Conservation (phyloP, 345 rosid species). For the Chamaenerion angustifolium region DNA sequence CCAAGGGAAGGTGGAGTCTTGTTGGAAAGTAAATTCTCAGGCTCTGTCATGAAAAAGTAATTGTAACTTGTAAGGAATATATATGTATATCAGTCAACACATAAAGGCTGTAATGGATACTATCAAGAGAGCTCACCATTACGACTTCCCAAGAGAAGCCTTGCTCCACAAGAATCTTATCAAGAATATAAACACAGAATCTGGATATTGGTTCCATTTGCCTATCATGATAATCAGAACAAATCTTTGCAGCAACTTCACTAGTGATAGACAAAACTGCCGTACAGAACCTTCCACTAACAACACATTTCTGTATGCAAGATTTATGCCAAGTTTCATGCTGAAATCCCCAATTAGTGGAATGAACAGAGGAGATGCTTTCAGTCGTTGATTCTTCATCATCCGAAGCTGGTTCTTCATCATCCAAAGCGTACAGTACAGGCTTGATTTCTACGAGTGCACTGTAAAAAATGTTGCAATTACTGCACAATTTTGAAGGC, state of each 20-base stretch:
- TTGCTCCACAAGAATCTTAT: slow-evolving; percentile 40
- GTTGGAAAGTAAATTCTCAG: slow-evolving; percentile 51
- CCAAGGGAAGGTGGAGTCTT: slow-evolving; percentile 24
- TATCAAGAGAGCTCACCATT: slow-evolving; percentile 28
- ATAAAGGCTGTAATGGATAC: not conserved
- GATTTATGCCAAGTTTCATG: slow-evolving; percentile 73
- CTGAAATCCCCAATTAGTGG: slow-evolving; percentile 37
- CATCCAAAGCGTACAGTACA: slow-evolving; percentile 42
- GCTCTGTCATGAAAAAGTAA: slow-evolving; percentile 20
- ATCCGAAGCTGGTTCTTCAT: slow-evolving; percentile 27
- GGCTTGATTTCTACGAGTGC: slow-evolving; percentile 91
- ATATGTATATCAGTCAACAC: not conserved
- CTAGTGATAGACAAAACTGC: slow-evolving; percentile 42
- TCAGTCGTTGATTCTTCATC: slow-evolving; percentile 22
- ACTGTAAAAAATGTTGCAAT: slow-evolving; percentile 23
- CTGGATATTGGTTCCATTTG: slow-evolving; percentile 35
- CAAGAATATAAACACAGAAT: slow-evolving; percentile 66
- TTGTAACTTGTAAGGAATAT: not conserved
- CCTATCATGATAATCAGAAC: slow-evolving; percentile 14
- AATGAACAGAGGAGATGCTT: slow-evolving; percentile 10
- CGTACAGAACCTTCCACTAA: slow-evolving; percentile 49
- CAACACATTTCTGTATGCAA: slow-evolving; percentile 57
- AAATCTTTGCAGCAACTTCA: slow-evolving; percentile 28
- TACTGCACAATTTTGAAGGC: too few species aligned
- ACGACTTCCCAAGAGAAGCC: slow-evolving; percentile 59